A percentile compares a stretch with the other conserved stretches of the same genome.
Conservation (phyloP, 2,329 filamentous ascomycete species). For the Cercospora sp. region DNA sequence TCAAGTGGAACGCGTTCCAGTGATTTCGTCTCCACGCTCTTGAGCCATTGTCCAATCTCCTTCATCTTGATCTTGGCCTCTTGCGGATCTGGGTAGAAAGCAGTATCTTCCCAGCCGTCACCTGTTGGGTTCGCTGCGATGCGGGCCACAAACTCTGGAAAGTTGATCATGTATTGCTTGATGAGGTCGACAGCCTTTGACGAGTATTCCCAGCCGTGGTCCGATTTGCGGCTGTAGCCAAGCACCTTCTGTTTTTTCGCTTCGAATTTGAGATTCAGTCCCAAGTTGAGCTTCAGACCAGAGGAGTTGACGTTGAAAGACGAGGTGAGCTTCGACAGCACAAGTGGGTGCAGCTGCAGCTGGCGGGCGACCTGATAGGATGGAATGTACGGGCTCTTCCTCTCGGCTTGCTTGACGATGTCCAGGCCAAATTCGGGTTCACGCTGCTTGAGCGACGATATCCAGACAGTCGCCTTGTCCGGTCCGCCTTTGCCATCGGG, state of each 20-base stretch:
- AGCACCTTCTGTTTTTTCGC: conserved; percentile 92
- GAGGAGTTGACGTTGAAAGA: conserved; percentile 85
- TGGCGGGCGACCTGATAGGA: conserved; percentile 86
- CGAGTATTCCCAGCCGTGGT: conserved; percentile 94
- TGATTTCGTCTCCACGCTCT: conserved; percentile 83
- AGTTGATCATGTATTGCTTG: conserved; percentile 84
- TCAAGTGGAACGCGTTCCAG: conserved; percentile 96
- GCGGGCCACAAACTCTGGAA: conserved; percentile 91
- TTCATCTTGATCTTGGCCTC: conserved; percentile 79
- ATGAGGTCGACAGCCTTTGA: conserved; percentile 78
- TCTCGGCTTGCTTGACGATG: conserved; percentile 71
- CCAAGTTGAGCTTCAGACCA: conserved; percentile 82
- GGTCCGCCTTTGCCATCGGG: conserved; percentile 52
- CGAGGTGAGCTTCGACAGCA: conserved; percentile 93
- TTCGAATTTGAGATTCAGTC: conserved; percentile 96
- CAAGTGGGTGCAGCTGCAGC: conserved; percentile 78
- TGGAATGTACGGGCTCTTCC: conserved; percentile 73
- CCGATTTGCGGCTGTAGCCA: conserved; percentile 85
- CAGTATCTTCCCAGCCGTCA: conserved; percentile 78
- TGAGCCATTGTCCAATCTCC: conserved; percentile 92
- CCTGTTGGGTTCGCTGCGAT: conserved; percentile 83
- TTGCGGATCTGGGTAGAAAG: conserved; percentile 76
- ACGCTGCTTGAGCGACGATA: conserved; percentile 70
- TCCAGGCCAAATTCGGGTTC: conserved; percentile 80
- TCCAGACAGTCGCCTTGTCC: conserved; percentile 74